Conservation (phyloP, 176 grass and related monocot genomes). For the Poa pratensis region DNA sequence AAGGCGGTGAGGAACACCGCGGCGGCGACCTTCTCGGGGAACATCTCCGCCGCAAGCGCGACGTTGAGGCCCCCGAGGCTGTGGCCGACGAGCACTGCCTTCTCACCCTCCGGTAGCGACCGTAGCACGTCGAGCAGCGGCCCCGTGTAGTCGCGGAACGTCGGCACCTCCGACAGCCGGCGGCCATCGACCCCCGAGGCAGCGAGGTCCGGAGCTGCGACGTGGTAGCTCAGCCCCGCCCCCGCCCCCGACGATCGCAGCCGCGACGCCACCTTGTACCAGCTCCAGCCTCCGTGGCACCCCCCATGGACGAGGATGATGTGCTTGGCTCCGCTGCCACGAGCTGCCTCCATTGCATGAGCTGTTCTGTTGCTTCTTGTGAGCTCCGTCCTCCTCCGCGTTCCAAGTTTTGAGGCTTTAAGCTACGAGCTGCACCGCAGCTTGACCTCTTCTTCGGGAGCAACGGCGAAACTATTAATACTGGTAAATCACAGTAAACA, state of each 20-base stretch:
- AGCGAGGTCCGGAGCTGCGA: constrained; percentile 66
- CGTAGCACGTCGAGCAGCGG: constrained; percentile 65
- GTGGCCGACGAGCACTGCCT: constrained; percentile 73
- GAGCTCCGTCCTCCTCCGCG: background rate
- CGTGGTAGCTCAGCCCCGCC: constrained; percentile 39
- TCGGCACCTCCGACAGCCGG: constrained; percentile 56
- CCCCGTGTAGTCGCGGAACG: constrained; percentile 67
- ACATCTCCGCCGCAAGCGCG: constrained; percentile 71
- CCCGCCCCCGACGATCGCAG: constrained; percentile 47
- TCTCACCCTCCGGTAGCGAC: constrained; percentile 54
- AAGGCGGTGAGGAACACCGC: constrained; percentile 73
- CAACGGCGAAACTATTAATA: too few species aligned
- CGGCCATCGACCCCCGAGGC: constrained; percentile 65
- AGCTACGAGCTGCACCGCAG: background rate
- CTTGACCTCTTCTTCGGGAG: background rate
- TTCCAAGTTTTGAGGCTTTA: background rate
- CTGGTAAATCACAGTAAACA: too few species aligned
- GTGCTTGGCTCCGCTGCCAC: constrained; percentile 24
- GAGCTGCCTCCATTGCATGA: constrained; percentile 1
- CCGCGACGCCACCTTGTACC: constrained; percentile 65
- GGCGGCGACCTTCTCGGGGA: constrained; percentile 77
- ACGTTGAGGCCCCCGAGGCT: constrained; percentile 69
- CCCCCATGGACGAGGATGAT: constrained; percentile 84
- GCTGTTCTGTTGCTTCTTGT: background rate
- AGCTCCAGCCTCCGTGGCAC: constrained; percentile 75